Evolutionary conservation across 2,329 filamentous ascomycete species (phyloP), one percentile per base, ranked within the genome.

Genomic region (Neodidymelliopsis sp.): DNA sequence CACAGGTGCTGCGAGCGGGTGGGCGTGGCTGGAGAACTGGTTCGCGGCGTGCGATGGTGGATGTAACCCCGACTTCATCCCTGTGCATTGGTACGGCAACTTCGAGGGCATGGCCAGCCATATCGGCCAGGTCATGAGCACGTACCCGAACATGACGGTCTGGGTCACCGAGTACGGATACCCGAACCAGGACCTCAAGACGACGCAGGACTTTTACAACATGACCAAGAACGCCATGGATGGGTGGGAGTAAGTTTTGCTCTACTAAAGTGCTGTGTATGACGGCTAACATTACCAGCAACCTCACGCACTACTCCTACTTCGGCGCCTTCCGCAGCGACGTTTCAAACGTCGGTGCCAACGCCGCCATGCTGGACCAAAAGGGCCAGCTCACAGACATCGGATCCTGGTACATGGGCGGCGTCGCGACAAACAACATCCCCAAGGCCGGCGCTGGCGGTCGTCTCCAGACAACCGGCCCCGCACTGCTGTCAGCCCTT

Each of bases 81-180:
- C 80, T 1, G 67, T 81, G 23, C 80, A 82, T 52, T 82, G 73
- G 71, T 82, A 82, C 45, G 88, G 88, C 15, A 81, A 85, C 55
- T 90, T 89, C 60, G 82, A 82, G 36, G 86, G 86, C 0, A 69
- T 91, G 54, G 84, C 86, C 2, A 85, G 81, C 54, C 85, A 87
- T 54, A 77, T 90, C 49, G 86, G 86, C 6, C 78, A 84, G 53
- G 80, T 84, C 34, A 75, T 78, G 36, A 79, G 74, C 1, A 75
- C 69, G 27, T 79, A 75, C 56, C 65, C 63, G 13, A 72, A 84
- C 77, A 66, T 72, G 72, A 78, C 81, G 3, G 83, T 92, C 53
- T 93, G 89, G 90, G 77, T 93, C 9, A 93, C 90, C 19, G 90
- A 94, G 72, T 91, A 87, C 69, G 89, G 86, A 27, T 79, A 80